A percentile compares a stretch with the other conserved stretches of the same genome.
phyloP scores from a whole-genome alignment of 305 asterid species.

The Solanum chacoense region DNA sequence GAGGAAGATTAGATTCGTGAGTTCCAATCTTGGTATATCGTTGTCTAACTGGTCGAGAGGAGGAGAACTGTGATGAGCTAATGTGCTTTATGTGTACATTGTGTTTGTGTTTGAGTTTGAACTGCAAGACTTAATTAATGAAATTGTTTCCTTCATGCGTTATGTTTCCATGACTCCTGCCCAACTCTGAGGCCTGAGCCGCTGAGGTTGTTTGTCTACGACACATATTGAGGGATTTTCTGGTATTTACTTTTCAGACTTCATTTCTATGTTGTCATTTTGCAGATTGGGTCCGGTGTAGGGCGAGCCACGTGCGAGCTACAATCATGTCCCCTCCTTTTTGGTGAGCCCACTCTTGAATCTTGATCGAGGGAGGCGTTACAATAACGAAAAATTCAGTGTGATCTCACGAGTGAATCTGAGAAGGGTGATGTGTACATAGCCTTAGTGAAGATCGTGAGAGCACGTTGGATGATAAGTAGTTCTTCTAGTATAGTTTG shows the following conservation, averaged over 20 bases:
- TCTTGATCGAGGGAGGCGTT: background rate
- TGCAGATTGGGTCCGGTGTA: background rate
- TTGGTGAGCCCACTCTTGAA: background rate
- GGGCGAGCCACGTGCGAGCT: background rate
- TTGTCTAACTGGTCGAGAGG: no score
- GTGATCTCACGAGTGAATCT: background rate
- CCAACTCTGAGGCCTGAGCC: background rate
- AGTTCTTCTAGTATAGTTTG: background rate
- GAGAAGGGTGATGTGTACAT: background rate
- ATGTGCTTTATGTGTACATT: no score
- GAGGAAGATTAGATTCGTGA: no score
- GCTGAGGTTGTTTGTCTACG: background rate
- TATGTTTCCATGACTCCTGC: no score
- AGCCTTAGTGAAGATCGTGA: background rate
- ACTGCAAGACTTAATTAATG: background rate
- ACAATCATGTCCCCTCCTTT: background rate
- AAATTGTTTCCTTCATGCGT: no score
- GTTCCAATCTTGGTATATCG: no score
- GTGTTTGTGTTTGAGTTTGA: background rate
- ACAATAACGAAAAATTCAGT: no score
- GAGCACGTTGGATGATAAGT: background rate
- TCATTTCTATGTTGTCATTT: background rate
- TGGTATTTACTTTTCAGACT: background rate
- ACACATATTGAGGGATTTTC: background rate
- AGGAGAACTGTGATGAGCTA: background rate